A percentile compares a stretch with the other conserved stretches of the same genome.
These are phyloP conservation scores for Scenedesmus sp. DNA, from an alignment of 163 green algal genomes.

Conservation along the genomic window DNA sequence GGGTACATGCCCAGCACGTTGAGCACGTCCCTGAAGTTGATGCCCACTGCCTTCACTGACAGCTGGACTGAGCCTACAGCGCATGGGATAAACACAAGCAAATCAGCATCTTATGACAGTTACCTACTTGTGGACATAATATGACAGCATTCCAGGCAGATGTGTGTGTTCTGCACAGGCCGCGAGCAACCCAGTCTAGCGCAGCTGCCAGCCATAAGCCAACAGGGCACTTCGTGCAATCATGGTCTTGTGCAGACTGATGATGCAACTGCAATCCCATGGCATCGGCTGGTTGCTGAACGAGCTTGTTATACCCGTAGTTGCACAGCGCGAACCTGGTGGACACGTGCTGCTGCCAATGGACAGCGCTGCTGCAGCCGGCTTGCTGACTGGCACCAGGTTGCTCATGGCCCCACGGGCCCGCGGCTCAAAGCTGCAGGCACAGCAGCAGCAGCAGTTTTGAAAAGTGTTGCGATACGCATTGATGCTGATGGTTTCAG, in stretches of 20 bases:
- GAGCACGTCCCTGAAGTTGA: conserved; percentile 92
- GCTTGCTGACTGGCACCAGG: conserved; percentile 61
- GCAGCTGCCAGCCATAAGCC: too few species aligned
- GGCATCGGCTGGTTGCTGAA: too few species aligned
- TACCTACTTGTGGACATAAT: too few species aligned
- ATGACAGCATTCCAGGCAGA: too few species aligned
- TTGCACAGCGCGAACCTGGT: neutral
- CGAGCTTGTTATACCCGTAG: too few species aligned
- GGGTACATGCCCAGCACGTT: conserved; percentile 88
- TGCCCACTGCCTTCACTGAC: conserved; percentile 76
- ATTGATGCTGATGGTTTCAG: too few species aligned
- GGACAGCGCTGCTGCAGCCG: neutral
- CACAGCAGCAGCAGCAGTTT: neutral
- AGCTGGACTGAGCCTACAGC: conserved; percentile 3
- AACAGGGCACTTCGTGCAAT: too few species aligned
- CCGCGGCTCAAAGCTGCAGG: conserved; percentile 59
- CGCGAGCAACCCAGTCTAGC: too few species aligned
- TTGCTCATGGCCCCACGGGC: conserved; percentile 76
- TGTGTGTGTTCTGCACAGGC: too few species aligned
- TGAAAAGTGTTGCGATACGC: too few species aligned
- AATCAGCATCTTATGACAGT: neutral
- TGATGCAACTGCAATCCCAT: too few species aligned
- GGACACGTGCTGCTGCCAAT: neutral
- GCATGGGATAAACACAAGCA: neutral
- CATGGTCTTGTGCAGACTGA: too few species aligned